These are phyloP conservation scores for Apophysomyces trapeziformis DNA, from an alignment of 371 early-diverging fungal genomes.

Conservation along the genomic window DNA sequence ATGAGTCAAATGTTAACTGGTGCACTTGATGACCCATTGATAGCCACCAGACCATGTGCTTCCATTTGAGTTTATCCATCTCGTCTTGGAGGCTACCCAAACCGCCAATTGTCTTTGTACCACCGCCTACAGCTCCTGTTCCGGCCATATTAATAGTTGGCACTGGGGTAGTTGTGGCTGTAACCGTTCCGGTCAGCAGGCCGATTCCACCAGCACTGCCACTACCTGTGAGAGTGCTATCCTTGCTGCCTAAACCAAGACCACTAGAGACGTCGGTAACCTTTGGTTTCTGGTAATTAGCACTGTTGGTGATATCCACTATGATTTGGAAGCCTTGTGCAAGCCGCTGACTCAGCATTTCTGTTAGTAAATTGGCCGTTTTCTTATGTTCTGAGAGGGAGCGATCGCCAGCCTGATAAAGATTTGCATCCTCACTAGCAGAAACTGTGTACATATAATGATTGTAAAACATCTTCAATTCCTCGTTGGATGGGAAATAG, in stretches of 20 bases:
- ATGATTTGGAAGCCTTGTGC: constrained; percentile 95
- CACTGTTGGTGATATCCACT: constrained; percentile 52
- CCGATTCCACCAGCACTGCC: constrained; percentile 10
- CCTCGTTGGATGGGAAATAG: constrained; percentile 80
- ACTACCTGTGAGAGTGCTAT: neutral
- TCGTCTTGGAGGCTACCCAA: constrained; percentile 23
- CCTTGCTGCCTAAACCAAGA: neutral
- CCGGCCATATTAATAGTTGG: constrained; percentile 8
- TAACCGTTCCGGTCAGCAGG: neutral
- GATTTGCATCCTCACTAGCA: constrained; percentile 67
- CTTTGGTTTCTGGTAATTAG: constrained; percentile 29
- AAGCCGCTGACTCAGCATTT: constrained; percentile 89
- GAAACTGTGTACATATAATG: constrained; percentile 86
- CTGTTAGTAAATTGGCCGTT: constrained; percentile 75
- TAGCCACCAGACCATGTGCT: constrained; percentile 68
- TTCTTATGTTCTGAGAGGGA: constrained; percentile 51
- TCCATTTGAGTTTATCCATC: constrained; percentile 38
- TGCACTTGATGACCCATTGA: constrained; percentile 89
- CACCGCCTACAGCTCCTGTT: constrained; percentile 8
- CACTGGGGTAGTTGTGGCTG: neutral
- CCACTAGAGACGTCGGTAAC: constrained; percentile 16
- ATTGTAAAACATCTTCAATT: constrained; percentile 70
- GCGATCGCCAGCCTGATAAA: constrained; percentile 59
- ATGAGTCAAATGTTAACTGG: constrained; percentile 71
- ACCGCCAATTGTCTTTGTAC: constrained; percentile 8